Base-by-base conservation (phyloP, 2,329 filamentous ascomycete species). In the Pseudogymnoascus sp. region DNA sequence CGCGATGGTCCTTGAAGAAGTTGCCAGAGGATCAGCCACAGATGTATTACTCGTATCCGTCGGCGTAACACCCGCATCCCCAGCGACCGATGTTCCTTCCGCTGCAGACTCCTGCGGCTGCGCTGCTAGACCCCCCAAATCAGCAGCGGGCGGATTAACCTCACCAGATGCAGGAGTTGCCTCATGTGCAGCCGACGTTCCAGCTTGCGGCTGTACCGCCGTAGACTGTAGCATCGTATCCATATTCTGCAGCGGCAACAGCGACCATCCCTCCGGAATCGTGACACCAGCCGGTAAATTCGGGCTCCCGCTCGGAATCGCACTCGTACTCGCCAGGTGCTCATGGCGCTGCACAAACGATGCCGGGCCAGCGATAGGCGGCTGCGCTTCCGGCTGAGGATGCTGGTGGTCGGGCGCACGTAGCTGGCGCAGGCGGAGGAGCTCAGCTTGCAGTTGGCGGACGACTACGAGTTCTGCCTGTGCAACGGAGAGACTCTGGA, bases 401-500 rank as follows among this genome's bases (percentile, higher is more conserved):
- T 61, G 67, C 13, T 38, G 17, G 17, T 37, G 26, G 17, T 40
- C 33, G 15, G 53, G 60, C 7, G 42, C 13, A 59, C 59, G 15
- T 17, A 50, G 33, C 4, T 35, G 62, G 61, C 15, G 26, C 19
- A 60, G 23, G 33, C 59, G 59, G 19, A 38, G 35, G 10, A 95
- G 74, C 72, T 95, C 90, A 19, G 77, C 76, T 65, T 89, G 83
- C 65, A 95, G 78, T 15, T 85, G 76, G 61, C 87, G 82, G n/a
- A 92, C 77, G n/a, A 84, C 77, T 59, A 85, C 82, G 4, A 93
- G 72, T 72, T 95, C 89, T 35, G 87, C 82, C 60, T 89, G 83
- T 15, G 85, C 84, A 35, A 83, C 71, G 53, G 87, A 83, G 17
- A 93, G 77, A 44, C 77, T 77, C 56, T 83, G 80, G 35, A 90